Evolutionary conservation across 805 yeast species (phyloP), one percentile per base, ranked within the genome.

Genomic region (Saccharomyces jurei): DNA sequence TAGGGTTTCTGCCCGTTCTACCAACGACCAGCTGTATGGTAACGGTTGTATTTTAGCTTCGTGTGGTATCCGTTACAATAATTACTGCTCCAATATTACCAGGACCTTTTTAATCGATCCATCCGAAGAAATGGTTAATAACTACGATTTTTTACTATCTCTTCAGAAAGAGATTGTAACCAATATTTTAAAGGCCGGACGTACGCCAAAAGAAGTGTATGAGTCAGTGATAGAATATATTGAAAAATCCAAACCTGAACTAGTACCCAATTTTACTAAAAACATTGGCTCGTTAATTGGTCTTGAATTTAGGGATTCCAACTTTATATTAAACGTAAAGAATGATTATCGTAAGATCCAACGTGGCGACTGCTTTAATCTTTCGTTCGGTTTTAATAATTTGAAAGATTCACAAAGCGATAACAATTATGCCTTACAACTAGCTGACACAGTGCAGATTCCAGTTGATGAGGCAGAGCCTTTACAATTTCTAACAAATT

Each of bases 61-160:
- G 2, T 73, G 94, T 57, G 97, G 96, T 52, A 77, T 92, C 57
- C 81, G 96, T 63, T 92, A 90, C 73, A 88, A 84, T 66, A 83
- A 87, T 49, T 92, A 92, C 71, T 89, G 96, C 69, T 87, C 97
- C 6, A 89, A 87, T 63, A 74, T 92, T 49, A 91, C 86, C 8
- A 80, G 98, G 70, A 87, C 97, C 0, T 92, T 88, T 63, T 76
- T 92, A 67, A 88, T 92, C 64, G 96, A 89, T 67, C 97, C 97
- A 10, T 78, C 95, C 3, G 79, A 81, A 51, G 86, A 83, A 58
- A 83, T 89, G 76, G 92, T 87, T 60, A 73, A 76, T 52, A 86
- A 87, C 69, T 92, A 92, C 70, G 92, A 86, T 57, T 82, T 87
- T 63, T 74, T 91, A 60, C 70, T 88, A 54, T 77, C 77, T 50